Conservation (phyloP, 257 asterid genomes). For the Asclepias syriaca region DNA sequence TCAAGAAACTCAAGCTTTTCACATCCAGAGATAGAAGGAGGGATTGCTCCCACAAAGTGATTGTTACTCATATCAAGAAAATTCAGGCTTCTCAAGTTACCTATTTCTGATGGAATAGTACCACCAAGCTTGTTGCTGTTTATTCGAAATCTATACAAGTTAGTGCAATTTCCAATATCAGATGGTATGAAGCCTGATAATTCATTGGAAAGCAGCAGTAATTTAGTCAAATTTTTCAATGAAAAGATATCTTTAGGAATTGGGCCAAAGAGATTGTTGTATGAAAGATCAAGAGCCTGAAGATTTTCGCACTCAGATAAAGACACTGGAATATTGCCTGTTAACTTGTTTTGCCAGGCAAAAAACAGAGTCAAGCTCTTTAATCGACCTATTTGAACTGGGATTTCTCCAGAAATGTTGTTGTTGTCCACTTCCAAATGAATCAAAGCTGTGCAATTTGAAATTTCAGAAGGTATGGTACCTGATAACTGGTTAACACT, state of each 20-base stretch:
- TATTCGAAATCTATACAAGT: constrained; percentile 74
- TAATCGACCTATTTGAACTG: constrained; percentile 53
- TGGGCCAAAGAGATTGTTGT: constrained; percentile 66
- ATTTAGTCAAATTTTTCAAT: constrained; percentile 60
- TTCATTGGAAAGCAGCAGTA: constrained; percentile 65
- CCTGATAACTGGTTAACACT: constrained; percentile 86
- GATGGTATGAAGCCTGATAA: constrained; percentile 81
- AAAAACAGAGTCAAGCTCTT: constrained; percentile 59
- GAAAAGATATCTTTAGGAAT: constrained; percentile 62
- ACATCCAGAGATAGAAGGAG: constrained; percentile 60
- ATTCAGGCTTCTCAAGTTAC: constrained; percentile 53
- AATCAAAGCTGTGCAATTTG: constrained; percentile 58
- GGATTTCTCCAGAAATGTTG: constrained; percentile 66
- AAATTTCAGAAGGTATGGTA: constrained; percentile 60
- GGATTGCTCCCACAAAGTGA: constrained; percentile 59
- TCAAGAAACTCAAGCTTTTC: constrained; percentile 84
- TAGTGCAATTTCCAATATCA: constrained; percentile 79
- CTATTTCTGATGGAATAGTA: constrained; percentile 82
- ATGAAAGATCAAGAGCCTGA: constrained; percentile 85
- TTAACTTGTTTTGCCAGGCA: constrained; percentile 88
- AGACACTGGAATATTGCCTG: constrained; percentile 75
- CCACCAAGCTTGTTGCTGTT: constrained; percentile 68
- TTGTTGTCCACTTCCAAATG: constrained; percentile 92
- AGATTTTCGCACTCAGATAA: constrained; percentile 59
- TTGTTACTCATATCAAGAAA: constrained; percentile 78